phyloP scores from a whole-genome alignment of 2,329 filamentous ascomycete species.

The Fusarium chlamydosporum region DNA sequence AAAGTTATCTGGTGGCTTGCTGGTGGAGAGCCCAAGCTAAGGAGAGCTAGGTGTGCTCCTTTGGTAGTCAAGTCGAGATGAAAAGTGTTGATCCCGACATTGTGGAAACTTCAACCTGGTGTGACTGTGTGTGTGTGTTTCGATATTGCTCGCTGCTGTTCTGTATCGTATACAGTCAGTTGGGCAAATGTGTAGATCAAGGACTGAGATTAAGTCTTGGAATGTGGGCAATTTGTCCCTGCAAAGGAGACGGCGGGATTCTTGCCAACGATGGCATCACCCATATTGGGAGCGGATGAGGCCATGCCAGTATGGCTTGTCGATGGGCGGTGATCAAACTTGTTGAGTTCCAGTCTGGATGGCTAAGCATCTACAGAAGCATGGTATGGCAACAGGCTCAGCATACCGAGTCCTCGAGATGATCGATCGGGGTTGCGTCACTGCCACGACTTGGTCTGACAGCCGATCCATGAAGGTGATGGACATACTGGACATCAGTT shows the following conservation, averaged over 20 bases:
- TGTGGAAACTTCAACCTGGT: slow-evolving; percentile 49
- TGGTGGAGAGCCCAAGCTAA: slow-evolving; percentile 45
- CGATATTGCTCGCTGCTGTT: slow-evolving; percentile 40
- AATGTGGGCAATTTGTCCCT: not conserved
- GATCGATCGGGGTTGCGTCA: not conserved
- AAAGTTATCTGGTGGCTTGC: slow-evolving; percentile 46
- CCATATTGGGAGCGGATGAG: not conserved
- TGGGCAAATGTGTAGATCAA: slow-evolving; percentile 30
- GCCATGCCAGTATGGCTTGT: not conserved
- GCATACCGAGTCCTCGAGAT: not conserved
- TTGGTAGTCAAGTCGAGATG: slow-evolving; percentile 59
- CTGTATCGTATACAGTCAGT: slow-evolving; percentile 21
- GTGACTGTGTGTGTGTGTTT: slow-evolving; percentile 47
- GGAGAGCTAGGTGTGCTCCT: slow-evolving; percentile 50
- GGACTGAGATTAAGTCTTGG: slow-evolving; percentile 20
- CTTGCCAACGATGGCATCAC: not conserved
- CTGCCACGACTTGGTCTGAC: no score
- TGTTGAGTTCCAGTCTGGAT: not conserved
- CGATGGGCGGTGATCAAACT: not conserved
- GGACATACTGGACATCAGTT: no score
- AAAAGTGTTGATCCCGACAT: slow-evolving; percentile 55
- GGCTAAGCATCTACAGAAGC: not conserved
- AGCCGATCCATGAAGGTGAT: not conserved
- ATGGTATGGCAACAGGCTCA: not conserved
- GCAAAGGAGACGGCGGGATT: not conserved